Evolutionary conservation across 345 rosid genomes (phyloP), one percentile per base, ranked within the genome.

Genomic region (Populus tremula): DNA sequence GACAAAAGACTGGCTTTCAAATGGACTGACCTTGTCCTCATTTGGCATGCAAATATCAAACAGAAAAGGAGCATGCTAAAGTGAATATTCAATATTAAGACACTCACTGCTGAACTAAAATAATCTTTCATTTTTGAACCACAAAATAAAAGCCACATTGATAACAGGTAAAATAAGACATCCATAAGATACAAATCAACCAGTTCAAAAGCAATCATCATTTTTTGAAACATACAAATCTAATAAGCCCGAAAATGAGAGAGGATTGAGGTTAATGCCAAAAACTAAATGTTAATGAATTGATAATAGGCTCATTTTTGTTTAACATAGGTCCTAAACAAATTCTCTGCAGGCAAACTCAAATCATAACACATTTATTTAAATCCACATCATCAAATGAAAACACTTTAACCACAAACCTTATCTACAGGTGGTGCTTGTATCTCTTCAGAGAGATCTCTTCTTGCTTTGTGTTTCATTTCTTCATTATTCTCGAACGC

Each of bases 401-500:
- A 59, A 59, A n/a, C 9, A n/a, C 5, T 59, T 8, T 23, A 63
- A 36, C 11, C 63, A 74, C 66, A 49, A 49, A 96, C 99, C 94
- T 88, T 96, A 80, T 93, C 99, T 16, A 77, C 84, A 68, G 82
- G 84, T 13, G 92, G 93, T 69, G 87, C 88, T 50, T 68, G 88
- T 73, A 82, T 83, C 82, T 85, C 89, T 80, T 89, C 97, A 76
- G 88, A 83, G 41, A 88, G 70, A 71, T 90, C 98, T 84, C 91
- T 87, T 87, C 88, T 91, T 81, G 94, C 87, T 88, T 84, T 87
- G 78, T 82, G 87, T 80, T 79, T 93, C 88, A 84, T 82, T 82
- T 90, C 93, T 80, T 93, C 98, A 72, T 93, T 92, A 84, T 88
- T 85, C 77, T 92, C 94, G 49, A 78, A 69, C 39, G 93, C 87